Conservation (phyloP, 495 filamentous ascomycete genomes). For the Tuber brumale region DNA sequence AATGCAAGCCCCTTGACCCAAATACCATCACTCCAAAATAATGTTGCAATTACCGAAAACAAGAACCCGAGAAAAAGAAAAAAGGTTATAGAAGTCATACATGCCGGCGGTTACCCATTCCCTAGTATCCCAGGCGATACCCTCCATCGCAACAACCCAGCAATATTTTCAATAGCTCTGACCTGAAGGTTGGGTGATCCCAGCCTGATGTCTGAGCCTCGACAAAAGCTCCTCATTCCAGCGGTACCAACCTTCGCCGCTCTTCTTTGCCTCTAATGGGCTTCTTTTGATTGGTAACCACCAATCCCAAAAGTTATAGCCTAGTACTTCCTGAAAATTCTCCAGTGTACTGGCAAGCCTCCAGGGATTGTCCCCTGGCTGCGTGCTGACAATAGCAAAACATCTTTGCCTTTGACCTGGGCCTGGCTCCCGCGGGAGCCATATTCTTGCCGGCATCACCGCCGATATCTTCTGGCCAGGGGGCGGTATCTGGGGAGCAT, state of each 20-base stretch:
- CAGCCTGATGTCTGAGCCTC: conserved; percentile 36
- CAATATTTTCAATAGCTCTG: not conserved
- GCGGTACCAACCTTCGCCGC: conserved; percentile 44
- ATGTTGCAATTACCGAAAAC: not conserved
- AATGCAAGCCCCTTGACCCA: not conserved
- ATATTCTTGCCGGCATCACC: conserved; percentile 44
- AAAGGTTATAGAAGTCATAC: not conserved
- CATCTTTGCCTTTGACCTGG: conserved; percentile 25
- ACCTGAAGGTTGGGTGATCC: conserved; percentile 18
- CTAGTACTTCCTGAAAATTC: conserved; percentile 73
- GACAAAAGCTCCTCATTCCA: conserved; percentile 36
- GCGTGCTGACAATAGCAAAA: conserved; percentile 68
- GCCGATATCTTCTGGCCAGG: conserved; percentile 41
- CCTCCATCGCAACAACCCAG: not conserved
- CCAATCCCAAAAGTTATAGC: conserved; percentile 62
- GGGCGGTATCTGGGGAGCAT: conserved; percentile 45
- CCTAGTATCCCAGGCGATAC: not conserved
- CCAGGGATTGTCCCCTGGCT: conserved; percentile 73
- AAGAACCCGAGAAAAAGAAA: not conserved
- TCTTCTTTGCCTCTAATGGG: conserved; percentile 50
- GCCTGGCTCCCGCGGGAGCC: conserved; percentile 18
- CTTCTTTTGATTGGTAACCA: conserved; percentile 60
- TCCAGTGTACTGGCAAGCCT: conserved; percentile 55
- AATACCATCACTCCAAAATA: not conserved
- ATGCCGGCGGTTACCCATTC: not conserved